Evolutionary conservation across 345 rosid genomes (phyloP).

Genomic region (Stellera chamaejasme): DNA sequence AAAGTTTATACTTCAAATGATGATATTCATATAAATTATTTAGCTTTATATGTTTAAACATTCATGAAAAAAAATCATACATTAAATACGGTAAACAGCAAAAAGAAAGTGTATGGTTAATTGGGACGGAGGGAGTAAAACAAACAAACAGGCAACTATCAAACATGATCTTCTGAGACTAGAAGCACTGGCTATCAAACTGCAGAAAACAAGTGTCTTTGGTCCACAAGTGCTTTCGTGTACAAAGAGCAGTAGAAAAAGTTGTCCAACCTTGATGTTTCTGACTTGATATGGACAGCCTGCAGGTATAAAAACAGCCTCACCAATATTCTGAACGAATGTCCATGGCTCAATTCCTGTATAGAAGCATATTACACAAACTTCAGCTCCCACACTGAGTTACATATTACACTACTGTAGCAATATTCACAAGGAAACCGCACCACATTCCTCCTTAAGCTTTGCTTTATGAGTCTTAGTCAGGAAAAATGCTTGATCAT

Average conservation of each 20-base stretch:
- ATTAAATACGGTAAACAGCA: no score
- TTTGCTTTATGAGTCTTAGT: slow-evolving; percentile 45
- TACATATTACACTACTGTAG: neutral
- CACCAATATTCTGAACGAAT: slow-evolving; percentile 51
- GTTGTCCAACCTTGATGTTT: slow-evolving; percentile 39
- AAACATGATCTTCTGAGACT: no score
- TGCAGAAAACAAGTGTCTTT: no score
- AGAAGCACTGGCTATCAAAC: no score
- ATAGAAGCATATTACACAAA: neutral
- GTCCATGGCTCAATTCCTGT: slow-evolving; percentile 69
- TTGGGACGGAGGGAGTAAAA: no score
- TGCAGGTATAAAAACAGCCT: slow-evolving; percentile 62
- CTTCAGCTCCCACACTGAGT: neutral
- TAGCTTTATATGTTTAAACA: no score
- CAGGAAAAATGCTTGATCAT: slow-evolving; percentile 66
- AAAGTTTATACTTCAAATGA: no score
- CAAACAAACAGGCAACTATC: no score
- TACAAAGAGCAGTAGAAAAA: neutral
- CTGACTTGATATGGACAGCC: slow-evolving; percentile 75
- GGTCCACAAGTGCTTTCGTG: neutral
- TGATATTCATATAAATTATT: no score
- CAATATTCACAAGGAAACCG: neutral
- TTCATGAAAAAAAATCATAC: no score
- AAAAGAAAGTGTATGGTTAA: no score
- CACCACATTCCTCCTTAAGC: slow-evolving; percentile 80